Percentiles rank a stretch among this genome's conserved stretches.
Evolutionary conservation across 345 rosid species (phyloP).

Genomic region (Eucalyptus polybractea): DNA sequence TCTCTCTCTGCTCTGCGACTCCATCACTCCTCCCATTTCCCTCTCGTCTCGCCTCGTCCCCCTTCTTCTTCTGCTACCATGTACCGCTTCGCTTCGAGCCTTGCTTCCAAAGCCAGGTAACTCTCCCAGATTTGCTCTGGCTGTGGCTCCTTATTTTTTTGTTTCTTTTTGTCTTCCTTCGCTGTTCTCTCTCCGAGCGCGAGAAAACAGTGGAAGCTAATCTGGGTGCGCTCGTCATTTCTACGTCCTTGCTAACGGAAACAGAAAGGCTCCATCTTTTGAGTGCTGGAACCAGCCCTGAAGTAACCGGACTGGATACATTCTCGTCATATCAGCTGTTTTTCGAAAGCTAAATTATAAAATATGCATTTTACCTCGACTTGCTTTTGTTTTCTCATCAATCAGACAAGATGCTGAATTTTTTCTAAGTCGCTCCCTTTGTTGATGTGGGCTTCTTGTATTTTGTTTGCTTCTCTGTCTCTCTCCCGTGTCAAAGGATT

Average conservation of each 20-base stretch:
- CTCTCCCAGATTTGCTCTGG: not conserved
- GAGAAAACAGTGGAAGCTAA: not conserved
- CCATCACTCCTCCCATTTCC: not conserved
- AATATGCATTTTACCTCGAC: not conserved
- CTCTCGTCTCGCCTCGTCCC: not conserved
- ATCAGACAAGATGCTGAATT: not conserved
- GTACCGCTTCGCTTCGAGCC: slow-evolving; percentile 57
- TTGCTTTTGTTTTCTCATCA: not conserved
- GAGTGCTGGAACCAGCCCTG: not conserved
- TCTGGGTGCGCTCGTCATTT: not conserved
- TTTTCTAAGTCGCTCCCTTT: not conserved
- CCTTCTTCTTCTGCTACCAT: not conserved
- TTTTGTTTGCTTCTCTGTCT: not conserved
- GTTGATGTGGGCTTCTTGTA: not conserved
- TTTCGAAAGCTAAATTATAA: not conserved
- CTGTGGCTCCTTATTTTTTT: not conserved
- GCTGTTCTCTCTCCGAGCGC: not conserved
- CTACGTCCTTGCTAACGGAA: not conserved
- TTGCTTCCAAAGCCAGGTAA: slow-evolving; percentile 60
- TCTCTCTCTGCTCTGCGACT: not conserved
- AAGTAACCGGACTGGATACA: not conserved
- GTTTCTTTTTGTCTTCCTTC: not conserved
- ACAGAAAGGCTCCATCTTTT: not conserved
- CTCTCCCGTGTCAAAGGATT: slow-evolving; percentile 15
- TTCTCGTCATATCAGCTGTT: not conserved